These are phyloP conservation scores for Bolboschoenus planiculmis DNA, from an alignment of 176 grass and related monocot genomes.

Conservation along the genomic window DNA sequence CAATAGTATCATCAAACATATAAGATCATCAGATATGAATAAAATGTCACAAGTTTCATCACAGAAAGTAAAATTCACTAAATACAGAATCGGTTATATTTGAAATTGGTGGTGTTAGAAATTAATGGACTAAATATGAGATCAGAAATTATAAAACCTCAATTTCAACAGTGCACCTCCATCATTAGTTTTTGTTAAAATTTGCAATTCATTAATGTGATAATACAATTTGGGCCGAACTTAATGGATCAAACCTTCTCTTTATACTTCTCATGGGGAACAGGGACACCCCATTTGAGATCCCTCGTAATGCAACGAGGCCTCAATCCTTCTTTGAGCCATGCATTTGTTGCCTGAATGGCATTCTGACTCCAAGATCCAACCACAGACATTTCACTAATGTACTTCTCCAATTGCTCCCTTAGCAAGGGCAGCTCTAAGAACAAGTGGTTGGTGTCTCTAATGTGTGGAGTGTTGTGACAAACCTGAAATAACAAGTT, in stretches of 20 bases:
- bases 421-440: conserved; percentile 83
- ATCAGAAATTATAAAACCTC: conserved; percentile 9
- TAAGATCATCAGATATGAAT: not conserved
- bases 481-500: conserved; percentile 43
- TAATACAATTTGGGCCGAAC: not conserved
- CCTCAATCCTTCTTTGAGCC: conserved; percentile 62
- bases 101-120: not conserved
- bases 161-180: conserved; percentile 6
- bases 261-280: conserved; percentile 69
- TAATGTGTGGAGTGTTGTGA: conserved; percentile 55
- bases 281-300: conserved; percentile 74
- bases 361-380: conserved; percentile 96
- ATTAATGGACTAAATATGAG: not conserved
- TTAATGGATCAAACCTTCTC: conserved; percentile 39
- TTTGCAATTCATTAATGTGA: not conserved
- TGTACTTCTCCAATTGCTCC: conserved; percentile 74
- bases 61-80: conserved; percentile 21
- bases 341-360: conserved; percentile 76
- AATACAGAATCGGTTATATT: not conserved
- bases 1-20: conserved; percentile 12
- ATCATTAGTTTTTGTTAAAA: not conserved
- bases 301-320: conserved; percentile 76
- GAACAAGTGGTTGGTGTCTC: conserved; percentile 92
- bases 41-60: not conserved
- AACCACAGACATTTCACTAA: conserved; percentile 66